Conservation (phyloP, 345 rosid species). For the Sapria himalayana region DNA sequence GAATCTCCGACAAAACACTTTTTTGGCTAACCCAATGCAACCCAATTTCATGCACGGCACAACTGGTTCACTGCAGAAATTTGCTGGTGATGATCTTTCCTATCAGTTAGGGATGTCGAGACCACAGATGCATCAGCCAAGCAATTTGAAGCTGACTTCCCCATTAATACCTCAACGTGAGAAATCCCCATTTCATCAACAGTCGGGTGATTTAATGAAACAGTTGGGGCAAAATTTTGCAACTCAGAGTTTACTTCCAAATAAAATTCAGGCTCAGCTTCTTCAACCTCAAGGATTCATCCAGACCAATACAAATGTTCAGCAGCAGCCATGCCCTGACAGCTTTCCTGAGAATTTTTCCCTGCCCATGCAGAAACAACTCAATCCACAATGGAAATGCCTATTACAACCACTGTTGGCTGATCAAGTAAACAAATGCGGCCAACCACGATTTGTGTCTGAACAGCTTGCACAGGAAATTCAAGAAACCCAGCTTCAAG, state of each 20-base stretch:
- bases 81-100: conserved; percentile 25
- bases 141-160: conserved; percentile 18
- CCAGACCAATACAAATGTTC: conserved; percentile 20
- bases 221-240: conserved; percentile 29
- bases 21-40: conserved; percentile 25
- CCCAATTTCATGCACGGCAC: conserved; percentile 25
- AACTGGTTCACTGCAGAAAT: conserved; percentile 26
- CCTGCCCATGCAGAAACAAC: conserved; percentile 33
- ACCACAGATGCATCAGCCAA: conserved; percentile 22
- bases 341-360: conserved; percentile 24
- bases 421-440: conserved; percentile 27
- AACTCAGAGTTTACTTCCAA: conserved; percentile 17
- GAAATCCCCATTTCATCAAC: conserved; percentile 22
- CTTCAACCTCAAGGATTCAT: conserved; percentile 26
- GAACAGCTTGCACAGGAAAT: conserved; percentile 27
- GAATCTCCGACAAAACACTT: conserved; percentile 68
- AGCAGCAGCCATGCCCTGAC: conserved; percentile 28
- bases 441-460: conserved; percentile 23
- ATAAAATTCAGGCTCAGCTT: conserved; percentile 27
- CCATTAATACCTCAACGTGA: conserved; percentile 27
- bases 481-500: conserved; percentile 25
- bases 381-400: conserved; percentile 17
- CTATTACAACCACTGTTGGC: conserved; percentile 19
- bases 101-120: conserved; percentile 27
- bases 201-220: conserved; percentile 20